These are phyloP conservation scores for Symbiodinium natans DNA, from an alignment of 73 alveolate species.

Conservation along the genomic window DNA sequence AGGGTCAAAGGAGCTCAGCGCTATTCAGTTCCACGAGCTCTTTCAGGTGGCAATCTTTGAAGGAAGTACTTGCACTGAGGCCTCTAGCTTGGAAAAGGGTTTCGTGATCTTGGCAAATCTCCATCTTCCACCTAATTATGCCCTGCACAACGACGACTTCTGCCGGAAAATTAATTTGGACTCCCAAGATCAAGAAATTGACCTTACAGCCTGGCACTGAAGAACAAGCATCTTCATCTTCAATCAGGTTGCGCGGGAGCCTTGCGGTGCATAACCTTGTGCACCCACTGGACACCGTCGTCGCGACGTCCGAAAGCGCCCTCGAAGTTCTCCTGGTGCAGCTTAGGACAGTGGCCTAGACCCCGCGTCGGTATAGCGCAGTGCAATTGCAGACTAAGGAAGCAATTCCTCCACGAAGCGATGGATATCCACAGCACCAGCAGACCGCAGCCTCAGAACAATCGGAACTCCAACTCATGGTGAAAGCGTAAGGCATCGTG, in stretches of 20 bases:
- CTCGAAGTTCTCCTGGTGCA: constrained; percentile 33
- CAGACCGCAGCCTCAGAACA: constrained; percentile 26
- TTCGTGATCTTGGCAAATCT: not conserved
- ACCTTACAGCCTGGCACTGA: no score
- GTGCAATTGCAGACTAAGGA: not conserved
- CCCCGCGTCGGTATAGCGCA: no score
- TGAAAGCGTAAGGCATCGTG: not conserved
- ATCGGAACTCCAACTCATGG: not conserved
- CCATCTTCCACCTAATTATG: no score
- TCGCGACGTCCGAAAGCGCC: constrained; percentile 60
- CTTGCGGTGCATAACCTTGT: constrained; percentile 63
- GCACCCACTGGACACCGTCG: constrained; percentile 54
- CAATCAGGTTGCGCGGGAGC: not conserved
- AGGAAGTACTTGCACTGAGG: no score
- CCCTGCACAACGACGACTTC: no score
- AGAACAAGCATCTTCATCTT: no score
- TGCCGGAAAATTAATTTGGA: no score
- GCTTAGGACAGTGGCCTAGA: not conserved
- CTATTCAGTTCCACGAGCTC: no score
- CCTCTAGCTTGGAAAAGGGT: no score
- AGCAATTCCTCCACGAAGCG: constrained; percentile 51
- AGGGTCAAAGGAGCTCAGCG: no score
- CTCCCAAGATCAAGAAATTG: no score
- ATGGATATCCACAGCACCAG: constrained; percentile 85
- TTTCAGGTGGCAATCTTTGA: no score